Evolutionary conservation across 345 rosid genomes (phyloP), one percentile per base, ranked within the genome.

Genomic region (Eucalyptus coolabah): DNA sequence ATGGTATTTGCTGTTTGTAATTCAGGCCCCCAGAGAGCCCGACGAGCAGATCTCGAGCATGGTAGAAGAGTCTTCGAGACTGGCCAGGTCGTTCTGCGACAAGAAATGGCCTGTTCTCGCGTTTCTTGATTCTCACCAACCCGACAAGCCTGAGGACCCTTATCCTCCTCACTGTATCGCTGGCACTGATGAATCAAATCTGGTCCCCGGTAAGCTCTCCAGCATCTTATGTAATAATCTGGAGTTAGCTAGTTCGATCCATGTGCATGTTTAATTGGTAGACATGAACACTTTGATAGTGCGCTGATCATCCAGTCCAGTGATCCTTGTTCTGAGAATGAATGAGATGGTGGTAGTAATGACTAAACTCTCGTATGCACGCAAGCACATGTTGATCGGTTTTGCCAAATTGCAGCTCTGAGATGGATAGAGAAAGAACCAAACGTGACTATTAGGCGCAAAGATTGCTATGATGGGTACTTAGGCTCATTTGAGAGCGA

Each of bases 401-500:
- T 77, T 77, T 40, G 47, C 2, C 85, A 40, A 77, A 88, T 47
- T 89, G 81, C 89, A 95, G 96, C 89, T 56, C 86, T 94, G 34
- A 91, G 91, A 42, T 93, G 94, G 94, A 82, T 94, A 86, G 95
- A 94, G 92, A 87, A 91, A 63, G 94, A 95, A 88, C 87, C 93
- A 37, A 90, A 90, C 56, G 96, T 91, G 14, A 92, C 92, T 8
- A 90, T 95, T 44, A 90, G 94, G 87, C 87, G 93, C 88, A 95
- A 94, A 90, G 94, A 92, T 86, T 95, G 95, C 86, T 91, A 93
- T 89, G 94, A 95, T 88, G 96, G 95, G 50, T 95, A 91, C 63
- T 45, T 95, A 69, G 96, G 96, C n/a, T 92, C 93, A 13, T 87
- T 94, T 59, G 93, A 95, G 89, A 89, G 87, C 17, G 95, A 95